Evolutionary conservation across 2,329 filamentous ascomycete genomes (phyloP), one percentile per base, ranked within the genome.

Genomic region (Reticulascus tulasneorum): DNA sequence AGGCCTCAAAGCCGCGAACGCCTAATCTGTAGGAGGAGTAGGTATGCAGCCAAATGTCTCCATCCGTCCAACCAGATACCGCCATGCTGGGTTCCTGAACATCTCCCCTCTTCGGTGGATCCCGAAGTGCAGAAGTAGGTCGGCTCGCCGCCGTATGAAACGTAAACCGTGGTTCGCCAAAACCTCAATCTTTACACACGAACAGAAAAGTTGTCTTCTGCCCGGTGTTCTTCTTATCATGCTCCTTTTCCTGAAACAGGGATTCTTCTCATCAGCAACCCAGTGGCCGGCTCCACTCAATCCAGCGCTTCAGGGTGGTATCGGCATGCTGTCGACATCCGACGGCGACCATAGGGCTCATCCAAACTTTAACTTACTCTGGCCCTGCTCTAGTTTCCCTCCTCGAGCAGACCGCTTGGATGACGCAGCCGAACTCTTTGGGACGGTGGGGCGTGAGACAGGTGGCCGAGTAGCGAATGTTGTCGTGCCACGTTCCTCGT

Each of bases 311-410:
- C 17, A n/a, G 15, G 24, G 24, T 37, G 23, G 21, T 29, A 26
- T 16, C 13, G 25, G 20, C 26, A 26, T 19, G 13, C 11, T n/a
- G n/a, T n/a, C n/a, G n/a, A n/a, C n/a, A n/a, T n/a, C n/a, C n/a
- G n/a, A n/a, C n/a, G n/a, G n/a, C n/a, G n/a, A 20, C 11, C 15
- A 24, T 9, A 35, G 34, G 13, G 20, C 23, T 74, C 60, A 77
- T 41, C 73, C 71, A 65, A 82, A 82, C 26, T 66, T 72, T 55
- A 82, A 63, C 53, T 66, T 77, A 45, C 69, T 77, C 52, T 82
- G 78, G 11, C 77, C 77, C 42, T 72, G 73, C 54, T 81, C 77
- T 9, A 60, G 52, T 49, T 61, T 66, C 37, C 53, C 51, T 33
- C 56, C 37, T 16, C 46, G 44, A 19, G 37, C 38, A 7, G 34